Base-by-base conservation (phyloP, 305 asterid genomes). In the Solanum hybrid region DNA sequence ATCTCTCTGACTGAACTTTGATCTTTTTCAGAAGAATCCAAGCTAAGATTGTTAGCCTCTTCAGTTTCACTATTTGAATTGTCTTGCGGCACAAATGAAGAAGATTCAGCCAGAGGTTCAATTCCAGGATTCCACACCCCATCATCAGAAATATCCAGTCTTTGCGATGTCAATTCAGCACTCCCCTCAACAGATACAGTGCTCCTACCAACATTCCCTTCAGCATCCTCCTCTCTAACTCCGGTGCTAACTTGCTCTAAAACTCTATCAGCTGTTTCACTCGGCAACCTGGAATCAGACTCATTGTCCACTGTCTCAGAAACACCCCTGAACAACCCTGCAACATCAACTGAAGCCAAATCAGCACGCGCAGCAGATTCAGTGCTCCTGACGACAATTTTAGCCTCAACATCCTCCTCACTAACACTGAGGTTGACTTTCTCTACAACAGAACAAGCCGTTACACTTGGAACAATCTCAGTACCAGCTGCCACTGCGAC, bases 41-140 rank as follows among this genome's bases (percentile, higher is more conserved):
- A 51, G 73, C 46, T 57, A 42, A 46, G 73, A 88, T 40, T 75
- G 11, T 4, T 76, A 26, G 73, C 90, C 13, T 81, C 81, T 87
- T 87, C 67, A 35, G n/a, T 73, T 69, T 69, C 71, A 31, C 22
- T 1, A 40, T 31, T 87, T 36, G 42, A 39, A 40, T 37, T 35
- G 22, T 76, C 86, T 76, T 2, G 33, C 4, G 28, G 86, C 31
- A 88, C 33, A n/a, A 35, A 46, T 0, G 78, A 81, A 73, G 90
- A 81, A 34, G 67, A 81, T 39, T 57, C 93, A 14, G 11, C 92
- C 76, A 34, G 78, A 87, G 86, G 89, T 87, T 90, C 91, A 89
- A 91, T 92, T 78, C 94, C 94, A 22, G 92, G 92, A 90, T 92
- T 94, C 94, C 90, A 81, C 13, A 69, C 94, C 89, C 77, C 94